Conservation (phyloP, 345 rosid species). For the Euphorbia peplus region DNA sequence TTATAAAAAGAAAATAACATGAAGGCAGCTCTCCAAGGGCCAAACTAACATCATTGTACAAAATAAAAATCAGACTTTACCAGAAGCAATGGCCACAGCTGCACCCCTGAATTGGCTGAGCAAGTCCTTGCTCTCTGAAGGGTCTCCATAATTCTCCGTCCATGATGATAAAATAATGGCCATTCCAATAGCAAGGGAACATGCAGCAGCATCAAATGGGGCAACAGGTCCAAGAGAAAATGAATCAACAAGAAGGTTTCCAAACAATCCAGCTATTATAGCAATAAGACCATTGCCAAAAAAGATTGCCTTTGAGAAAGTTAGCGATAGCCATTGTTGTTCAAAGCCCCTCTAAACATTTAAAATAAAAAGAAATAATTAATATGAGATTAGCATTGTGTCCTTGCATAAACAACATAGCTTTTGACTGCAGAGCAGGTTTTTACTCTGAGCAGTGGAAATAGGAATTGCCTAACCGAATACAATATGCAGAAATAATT, state of each 20-base stretch:
- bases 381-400: no score
- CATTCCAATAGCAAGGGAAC: conserved; percentile 93
- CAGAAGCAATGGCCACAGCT: conserved; percentile 91
- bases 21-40: no score
- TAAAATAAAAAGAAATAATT: not conserved
- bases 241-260: conserved; percentile 75
- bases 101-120: conserved; percentile 88
- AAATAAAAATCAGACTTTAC: conserved; percentile 27
- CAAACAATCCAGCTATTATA: conserved; percentile 76
- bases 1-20: no score
- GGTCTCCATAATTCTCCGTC: conserved; percentile 85
- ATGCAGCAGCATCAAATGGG: conserved; percentile 94
- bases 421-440: no score
- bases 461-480: no score
- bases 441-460: no score
- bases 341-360: conserved; percentile 80
- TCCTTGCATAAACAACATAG: no score
- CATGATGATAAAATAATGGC: conserved; percentile 75
- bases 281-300: conserved; percentile 94
- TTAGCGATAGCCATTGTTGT: conserved; percentile 83
- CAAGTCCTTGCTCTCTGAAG: conserved; percentile 88
- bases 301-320: conserved; percentile 92
- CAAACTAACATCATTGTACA: no score
- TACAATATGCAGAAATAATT: no score
- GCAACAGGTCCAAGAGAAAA: conserved; percentile 87